Base-by-base conservation (phyloP, 352 stramenopile species). In the Phytopythium mirpurense region DNA sequence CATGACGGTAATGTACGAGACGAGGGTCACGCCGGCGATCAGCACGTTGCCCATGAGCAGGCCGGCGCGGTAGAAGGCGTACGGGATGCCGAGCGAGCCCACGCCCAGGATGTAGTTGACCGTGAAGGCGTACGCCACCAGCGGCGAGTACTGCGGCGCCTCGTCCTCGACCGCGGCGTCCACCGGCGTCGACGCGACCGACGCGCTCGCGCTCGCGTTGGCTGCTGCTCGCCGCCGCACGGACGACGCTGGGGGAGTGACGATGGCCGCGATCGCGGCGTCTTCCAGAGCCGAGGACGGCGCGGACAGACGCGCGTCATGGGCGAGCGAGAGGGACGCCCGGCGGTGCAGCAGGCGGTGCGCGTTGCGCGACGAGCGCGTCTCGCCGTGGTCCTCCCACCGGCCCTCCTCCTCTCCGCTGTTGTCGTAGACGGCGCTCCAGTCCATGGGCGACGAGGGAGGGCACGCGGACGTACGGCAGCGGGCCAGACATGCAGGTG, bases 91-190 rank as follows among this genome's bases (percentile, higher is more conserved):
- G 16, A 97, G 65, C 23, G 85, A 95, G n/a, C 88, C 86, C 12
- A 97, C 88, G 38, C 88, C 88, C 15, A 97, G 68, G 57, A 97
- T 96, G 68, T 97, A 97, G 66, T 97, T 97, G 46, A 97, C 88
- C 9, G 88, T 95, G 62, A 97, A 94, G 35, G 78, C 82, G 61
- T 96, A 96, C 29, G 88, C 75, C 24, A 93, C 79, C 12, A 86
- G 48, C 9, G 82, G 75, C 51, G 78, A 83, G 62, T 95, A 95
- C 54, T 75, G 67, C 36, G 52, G 19, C 34, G 31, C 11, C 23
- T 43, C 43, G 21, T 35, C 44, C 27, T 43, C 31, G 18, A 16
- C 21, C 5, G 23, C 31, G 19, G 12, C 24, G n/a, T 29, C 47
- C 2, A 27, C 43, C 4, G 26, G 54, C 50, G 41, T 50, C 46